These are phyloP conservation scores for Globisporangium splendens DNA, from an alignment of 352 stramenopile species.

Conservation along the genomic window DNA sequence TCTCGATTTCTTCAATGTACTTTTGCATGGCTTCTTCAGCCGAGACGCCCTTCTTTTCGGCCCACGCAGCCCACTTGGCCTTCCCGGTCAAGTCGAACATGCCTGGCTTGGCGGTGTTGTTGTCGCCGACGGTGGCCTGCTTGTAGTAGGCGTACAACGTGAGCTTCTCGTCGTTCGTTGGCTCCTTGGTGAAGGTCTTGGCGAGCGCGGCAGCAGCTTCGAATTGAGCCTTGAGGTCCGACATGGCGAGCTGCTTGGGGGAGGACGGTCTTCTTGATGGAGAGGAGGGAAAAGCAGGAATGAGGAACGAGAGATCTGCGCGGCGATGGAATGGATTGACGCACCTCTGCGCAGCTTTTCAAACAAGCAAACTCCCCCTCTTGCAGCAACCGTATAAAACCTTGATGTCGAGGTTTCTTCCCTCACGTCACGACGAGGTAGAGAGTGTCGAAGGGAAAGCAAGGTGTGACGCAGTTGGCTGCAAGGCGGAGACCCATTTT, in stretches of 20 bases:
- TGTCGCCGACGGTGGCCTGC: constrained; percentile 87
- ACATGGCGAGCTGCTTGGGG: constrained; percentile 38
- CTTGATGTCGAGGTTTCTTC: background rate
- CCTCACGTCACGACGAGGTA: background rate
- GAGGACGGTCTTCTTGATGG: constrained; percentile 5
- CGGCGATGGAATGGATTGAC: constrained; percentile 15
- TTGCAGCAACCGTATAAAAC: background rate
- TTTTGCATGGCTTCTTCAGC: constrained; percentile 83
- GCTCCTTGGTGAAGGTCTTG: constrained; percentile 81
- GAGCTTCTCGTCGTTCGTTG: constrained; percentile 89
- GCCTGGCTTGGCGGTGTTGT: constrained; percentile 72
- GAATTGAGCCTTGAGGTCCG: constrained; percentile 80
- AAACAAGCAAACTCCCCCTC: background rate
- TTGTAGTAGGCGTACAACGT: constrained; percentile 89
- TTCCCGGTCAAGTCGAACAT: constrained; percentile 88
- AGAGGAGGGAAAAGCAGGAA: constrained; percentile 16
- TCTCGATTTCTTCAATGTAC: constrained; percentile 86
- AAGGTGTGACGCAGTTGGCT: background rate
- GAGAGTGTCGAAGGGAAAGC: background rate
- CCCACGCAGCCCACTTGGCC: constrained; percentile 89
- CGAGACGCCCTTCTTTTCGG: constrained; percentile 79
- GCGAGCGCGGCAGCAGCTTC: constrained; percentile 73
- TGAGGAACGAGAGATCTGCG: constrained; percentile 3
- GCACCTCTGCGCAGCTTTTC: constrained; percentile 16
- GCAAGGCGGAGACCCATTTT: background rate